phyloP scores from a whole-genome alignment of 164 flowering plant genomes.

The Malania oleifera region DNA sequence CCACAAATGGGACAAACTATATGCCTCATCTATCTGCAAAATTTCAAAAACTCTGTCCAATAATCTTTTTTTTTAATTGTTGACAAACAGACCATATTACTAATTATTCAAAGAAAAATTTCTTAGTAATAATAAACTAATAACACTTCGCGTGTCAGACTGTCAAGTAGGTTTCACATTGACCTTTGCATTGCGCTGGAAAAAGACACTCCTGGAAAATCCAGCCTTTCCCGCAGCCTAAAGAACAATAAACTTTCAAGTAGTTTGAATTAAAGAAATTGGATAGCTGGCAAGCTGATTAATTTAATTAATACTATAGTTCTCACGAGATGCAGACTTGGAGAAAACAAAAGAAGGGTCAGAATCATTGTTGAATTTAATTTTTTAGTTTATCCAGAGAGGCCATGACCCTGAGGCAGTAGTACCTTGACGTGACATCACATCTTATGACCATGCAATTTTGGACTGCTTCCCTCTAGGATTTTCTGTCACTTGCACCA shows the following conservation, averaged over 20 bases:
- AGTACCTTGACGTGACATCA: slow-evolving; percentile 10
- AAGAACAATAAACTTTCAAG: too few relatives aligned
- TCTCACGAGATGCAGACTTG: too few relatives aligned
- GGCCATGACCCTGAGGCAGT: neutral
- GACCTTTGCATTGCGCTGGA: slow-evolving; percentile 27
- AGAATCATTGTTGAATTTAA: too few relatives aligned
- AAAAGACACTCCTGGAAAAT: slow-evolving; percentile 32
- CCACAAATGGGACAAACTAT: too few relatives aligned
- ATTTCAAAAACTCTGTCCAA: too few relatives aligned
- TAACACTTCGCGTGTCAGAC: slow-evolving; percentile 5
- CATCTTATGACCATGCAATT: slow-evolving; percentile 13
- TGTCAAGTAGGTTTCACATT: slow-evolving; percentile 11
- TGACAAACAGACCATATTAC: too few relatives aligned
- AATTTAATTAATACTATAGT: neutral
- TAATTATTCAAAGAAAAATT: too few relatives aligned
- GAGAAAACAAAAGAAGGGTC: too few relatives aligned
- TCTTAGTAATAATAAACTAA: too few relatives aligned
- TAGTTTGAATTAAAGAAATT: neutral
- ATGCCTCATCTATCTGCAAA: too few relatives aligned
- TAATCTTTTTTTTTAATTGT: too few relatives aligned
- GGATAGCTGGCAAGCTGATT: slow-evolving; percentile 1
- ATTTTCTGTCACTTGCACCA: slow-evolving; percentile 17
- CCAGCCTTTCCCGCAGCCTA: neutral
- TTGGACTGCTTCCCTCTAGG: slow-evolving; percentile 18
- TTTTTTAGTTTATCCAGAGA: neutral